These are phyloP conservation scores for Phytophthora cryptogea DNA, from an alignment of 352 stramenopile genomes.

Conservation along the genomic window DNA sequence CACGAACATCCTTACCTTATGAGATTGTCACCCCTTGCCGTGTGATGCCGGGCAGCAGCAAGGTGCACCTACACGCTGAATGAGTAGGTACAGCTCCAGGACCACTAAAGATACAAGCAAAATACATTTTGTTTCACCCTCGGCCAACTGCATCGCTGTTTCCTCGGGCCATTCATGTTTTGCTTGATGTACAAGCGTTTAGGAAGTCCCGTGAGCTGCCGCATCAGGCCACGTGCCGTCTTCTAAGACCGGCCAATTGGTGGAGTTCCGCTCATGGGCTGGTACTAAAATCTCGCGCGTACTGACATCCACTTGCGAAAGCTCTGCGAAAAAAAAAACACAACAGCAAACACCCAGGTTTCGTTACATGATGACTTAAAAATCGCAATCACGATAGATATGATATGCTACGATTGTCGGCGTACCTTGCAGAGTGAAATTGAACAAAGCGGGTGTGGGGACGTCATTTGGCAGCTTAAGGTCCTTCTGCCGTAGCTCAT, in stretches of 20 bases:
- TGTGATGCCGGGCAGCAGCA: not conserved
- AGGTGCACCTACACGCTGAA: conserved; percentile 3
- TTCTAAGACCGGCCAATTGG: conserved; percentile 78
- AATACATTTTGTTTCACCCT: conserved; percentile 60
- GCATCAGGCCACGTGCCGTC: conserved; percentile 71
- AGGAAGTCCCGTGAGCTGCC: conserved; percentile 35
- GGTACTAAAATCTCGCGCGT: conserved; percentile 84
- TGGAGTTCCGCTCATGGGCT: conserved; percentile 60
- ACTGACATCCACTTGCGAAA: conserved; percentile 70
- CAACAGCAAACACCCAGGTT: not conserved
- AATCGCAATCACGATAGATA: not conserved
- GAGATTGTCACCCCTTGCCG: conserved; percentile 10
- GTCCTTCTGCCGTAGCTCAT: conserved; percentile 93
- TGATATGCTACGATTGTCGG: not conserved
- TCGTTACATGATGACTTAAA: not conserved
- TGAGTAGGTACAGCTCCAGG: conserved; percentile 8
- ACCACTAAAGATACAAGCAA: conserved; percentile 49
- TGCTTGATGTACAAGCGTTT: conserved; percentile 36
- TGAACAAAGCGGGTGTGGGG: conserved; percentile 90
- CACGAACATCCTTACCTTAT: conserved; percentile 74
- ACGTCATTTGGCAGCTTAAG: conserved; percentile 86
- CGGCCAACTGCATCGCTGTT: conserved; percentile 28
- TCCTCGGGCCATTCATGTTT: conserved; percentile 33
- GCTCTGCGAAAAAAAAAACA: conserved; percentile 45
- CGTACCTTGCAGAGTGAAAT: conserved; percentile 92